A percentile compares a stretch with the other conserved stretches of the same genome.
Evolutionary conservation across 495 filamentous ascomycete species (phyloP).

Genomic region (Aspergillus kassunensis): DNA sequence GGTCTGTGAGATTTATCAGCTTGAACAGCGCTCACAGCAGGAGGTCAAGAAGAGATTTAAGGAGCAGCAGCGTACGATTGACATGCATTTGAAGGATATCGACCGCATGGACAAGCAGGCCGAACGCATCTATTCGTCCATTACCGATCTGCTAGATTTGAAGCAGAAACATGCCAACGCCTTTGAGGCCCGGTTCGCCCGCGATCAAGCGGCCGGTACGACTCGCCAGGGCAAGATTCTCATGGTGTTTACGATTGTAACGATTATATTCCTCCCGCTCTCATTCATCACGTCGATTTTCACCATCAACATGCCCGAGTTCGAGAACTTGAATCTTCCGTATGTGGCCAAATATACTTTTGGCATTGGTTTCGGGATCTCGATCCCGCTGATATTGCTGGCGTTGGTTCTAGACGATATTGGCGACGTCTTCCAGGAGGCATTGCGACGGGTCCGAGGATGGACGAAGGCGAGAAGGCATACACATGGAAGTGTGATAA

Average conservation of each 20-base stretch:
- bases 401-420: slow-evolving; percentile 58
- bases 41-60: slow-evolving; percentile 57
- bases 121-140: slow-evolving; percentile 56
- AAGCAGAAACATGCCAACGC: slow-evolving; percentile 70
- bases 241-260: slow-evolving; percentile 73
- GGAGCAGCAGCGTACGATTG: slow-evolving; percentile 59
- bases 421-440: slow-evolving; percentile 34
- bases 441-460: slow-evolving; percentile 19
- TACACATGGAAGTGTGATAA: background rate
- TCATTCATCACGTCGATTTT: slow-evolving; percentile 67
- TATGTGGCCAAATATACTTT: slow-evolving; percentile 65
- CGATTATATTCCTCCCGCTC: slow-evolving; percentile 63
- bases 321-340: slow-evolving; percentile 43
- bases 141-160: slow-evolving; percentile 59
- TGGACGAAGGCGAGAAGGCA: slow-evolving; percentile 18
- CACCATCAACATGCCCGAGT: slow-evolving; percentile 60
- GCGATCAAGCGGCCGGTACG: slow-evolving; percentile 62
- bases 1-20: slow-evolving; percentile 47
- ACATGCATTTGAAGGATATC: slow-evolving; percentile 60
- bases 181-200: slow-evolving; percentile 64
- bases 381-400: slow-evolving; percentile 56
- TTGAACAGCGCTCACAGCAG: slow-evolving; percentile 38
- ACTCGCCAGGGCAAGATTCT: slow-evolving; percentile 67
- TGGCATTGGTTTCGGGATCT: slow-evolving; percentile 63
- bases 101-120: slow-evolving; percentile 67